Base-by-base conservation (phyloP, 768 basidiomycete species). In the Fistulinella prunicolor region DNA sequence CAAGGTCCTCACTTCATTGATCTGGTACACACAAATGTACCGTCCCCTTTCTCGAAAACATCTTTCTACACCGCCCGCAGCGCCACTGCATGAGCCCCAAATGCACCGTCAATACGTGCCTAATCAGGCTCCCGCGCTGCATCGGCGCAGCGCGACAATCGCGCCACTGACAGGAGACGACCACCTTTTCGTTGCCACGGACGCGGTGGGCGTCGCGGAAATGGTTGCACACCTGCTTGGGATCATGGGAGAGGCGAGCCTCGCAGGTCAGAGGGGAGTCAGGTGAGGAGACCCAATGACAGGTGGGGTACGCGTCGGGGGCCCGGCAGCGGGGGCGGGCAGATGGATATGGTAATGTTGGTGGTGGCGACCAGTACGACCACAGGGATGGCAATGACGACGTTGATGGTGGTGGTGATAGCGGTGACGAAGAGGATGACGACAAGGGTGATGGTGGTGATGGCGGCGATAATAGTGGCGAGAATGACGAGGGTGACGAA, bases 31-130 rank as follows among this genome's bases (percentile, higher is more conserved):
- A 60, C 8, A 36, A 35, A 22, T 59, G 58, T 4, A 21, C 23
- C 5, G 54, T 53, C 4, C 46, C 58, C 36, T n/a, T 56, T 13
- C 58, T 47, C 41, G 58, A 57, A 43, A 59, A 53, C 6, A 38
- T 16, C 50, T 17, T 56, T 1, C 46, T 41, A n/a, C 58, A 59
- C 12, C 4, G 20, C 6, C 44, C 50, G 19, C 58, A 59, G 2
- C 14, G 35, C 58, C 58, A 59, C 23, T 16, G 39, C 30, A 60
- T 17, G 14, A 59, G 3, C 1, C 38, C 35, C 21, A 61, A 7
- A 32, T 61, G 59, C 1, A 62, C 53, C 0, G 56, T n/a, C 40
- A 53, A 38, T 17, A 61, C n/a, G 29, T 61, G 59, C 0, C 59
- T 42, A 16, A 53, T 34, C 1, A 61, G n/a, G 30, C 56, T 62